phyloP scores from a whole-genome alignment of 768 basidiomycete genomes.

The Tylopilus cervinicoccineus region DNA sequence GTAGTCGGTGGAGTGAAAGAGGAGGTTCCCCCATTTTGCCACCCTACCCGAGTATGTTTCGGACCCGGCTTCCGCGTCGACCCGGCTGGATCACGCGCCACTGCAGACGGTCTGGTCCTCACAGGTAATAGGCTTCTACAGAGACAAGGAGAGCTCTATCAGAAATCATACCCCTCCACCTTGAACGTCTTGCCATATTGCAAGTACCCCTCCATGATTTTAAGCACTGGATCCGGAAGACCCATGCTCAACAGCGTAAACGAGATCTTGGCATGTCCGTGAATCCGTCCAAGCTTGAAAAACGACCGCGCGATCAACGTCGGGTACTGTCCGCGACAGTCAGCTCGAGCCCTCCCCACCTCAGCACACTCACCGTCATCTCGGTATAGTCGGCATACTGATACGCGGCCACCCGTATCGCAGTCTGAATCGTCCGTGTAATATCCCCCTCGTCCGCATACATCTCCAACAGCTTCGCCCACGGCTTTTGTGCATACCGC shows the following conservation, averaged over 20 bases:
- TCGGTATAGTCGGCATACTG: slow-evolving; percentile 88
- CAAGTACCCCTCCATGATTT: slow-evolving; percentile 91
- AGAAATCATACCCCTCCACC: slow-evolving; percentile 84
- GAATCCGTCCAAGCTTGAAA: slow-evolving; percentile 90
- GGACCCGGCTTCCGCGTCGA: slow-evolving; percentile 13
- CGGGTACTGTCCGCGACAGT: slow-evolving; percentile 52
- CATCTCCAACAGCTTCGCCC: slow-evolving; percentile 91
- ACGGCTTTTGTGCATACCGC: slow-evolving; percentile 87
- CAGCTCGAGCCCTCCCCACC: neutral
- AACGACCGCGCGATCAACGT: slow-evolving; percentile 86
- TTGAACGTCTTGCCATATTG: slow-evolving; percentile 86
- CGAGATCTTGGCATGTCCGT: slow-evolving; percentile 91
- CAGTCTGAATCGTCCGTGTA: slow-evolving; percentile 84
- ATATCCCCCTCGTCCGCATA: slow-evolving; percentile 98
- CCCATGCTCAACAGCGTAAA: slow-evolving; percentile 95
- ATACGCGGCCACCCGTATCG: slow-evolving; percentile 90
- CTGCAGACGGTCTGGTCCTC: too few species aligned
- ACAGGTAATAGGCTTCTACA: too few species aligned
- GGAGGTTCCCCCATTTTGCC: neutral
- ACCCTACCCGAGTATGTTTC: slow-evolving; percentile 11
- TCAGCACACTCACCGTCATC: slow-evolving; percentile 67
- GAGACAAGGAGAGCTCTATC: too few species aligned
- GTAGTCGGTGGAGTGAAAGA: too few species aligned
- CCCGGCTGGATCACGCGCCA: too few species aligned
- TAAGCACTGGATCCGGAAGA: slow-evolving; percentile 82